Conservation (phyloP, 345 rosid species). For the Euphorbia pulcherrima region DNA sequence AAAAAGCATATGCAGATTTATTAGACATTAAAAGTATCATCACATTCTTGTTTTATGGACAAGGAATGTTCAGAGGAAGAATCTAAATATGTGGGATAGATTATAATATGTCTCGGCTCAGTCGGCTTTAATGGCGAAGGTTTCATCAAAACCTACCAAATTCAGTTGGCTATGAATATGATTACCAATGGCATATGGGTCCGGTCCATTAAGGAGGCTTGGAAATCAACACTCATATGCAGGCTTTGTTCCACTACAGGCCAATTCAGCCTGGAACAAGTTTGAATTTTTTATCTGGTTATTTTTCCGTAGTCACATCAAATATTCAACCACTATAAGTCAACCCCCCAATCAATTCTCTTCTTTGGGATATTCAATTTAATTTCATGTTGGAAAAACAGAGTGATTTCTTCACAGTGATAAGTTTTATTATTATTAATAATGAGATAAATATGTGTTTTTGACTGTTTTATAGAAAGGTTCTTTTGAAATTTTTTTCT, state of each 20-base stretch:
- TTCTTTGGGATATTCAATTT: background rate
- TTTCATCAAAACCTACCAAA: background rate
- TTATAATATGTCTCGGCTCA: background rate
- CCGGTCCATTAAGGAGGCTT: conserved; percentile 4
- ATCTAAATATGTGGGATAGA: background rate
- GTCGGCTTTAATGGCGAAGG: background rate
- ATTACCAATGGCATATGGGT: background rate
- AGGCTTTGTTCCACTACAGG: background rate
- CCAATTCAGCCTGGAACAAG: background rate
- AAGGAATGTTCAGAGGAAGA: background rate
- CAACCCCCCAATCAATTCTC: background rate
- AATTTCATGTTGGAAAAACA: no score
- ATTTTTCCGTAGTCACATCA: background rate
- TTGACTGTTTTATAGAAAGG: no score
- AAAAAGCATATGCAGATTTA: no score
- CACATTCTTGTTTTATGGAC: background rate
- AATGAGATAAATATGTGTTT: no score
- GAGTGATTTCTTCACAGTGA: no score
- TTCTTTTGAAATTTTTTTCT: no score
- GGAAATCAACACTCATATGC: background rate
- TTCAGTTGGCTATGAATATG: background rate
- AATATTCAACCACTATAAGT: background rate
- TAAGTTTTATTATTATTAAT: no score
- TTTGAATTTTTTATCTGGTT: background rate
- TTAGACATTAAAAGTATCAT: background rate